Evolutionary conservation across 2,329 filamentous ascomycete genomes (phyloP), one percentile per base, ranked within the genome.

Genomic region (Tolypocladium guangdongense): DNA sequence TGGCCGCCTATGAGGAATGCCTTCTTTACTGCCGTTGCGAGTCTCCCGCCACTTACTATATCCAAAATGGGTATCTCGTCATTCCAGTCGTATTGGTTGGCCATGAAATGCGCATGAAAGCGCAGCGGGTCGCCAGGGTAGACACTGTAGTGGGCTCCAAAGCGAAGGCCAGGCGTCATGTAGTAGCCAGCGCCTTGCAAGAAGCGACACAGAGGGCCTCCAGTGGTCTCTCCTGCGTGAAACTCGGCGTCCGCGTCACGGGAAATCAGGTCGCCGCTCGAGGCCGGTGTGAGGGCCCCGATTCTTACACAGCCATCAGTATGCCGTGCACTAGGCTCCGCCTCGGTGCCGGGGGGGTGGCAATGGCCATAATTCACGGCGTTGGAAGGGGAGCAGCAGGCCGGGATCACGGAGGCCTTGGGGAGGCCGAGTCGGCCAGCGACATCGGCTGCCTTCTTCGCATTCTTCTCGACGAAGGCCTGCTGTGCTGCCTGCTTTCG

Each of bases 21-120:
- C 71, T 99, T 99, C 77, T 99, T 99, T 22, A 97, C 93, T 50
- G 89, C 89, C 2, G 93, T 97, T 0, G 91, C 93, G 57, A 99
- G 70, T 60, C 93, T 79, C 6, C 93, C 93, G 8, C 90, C 90
- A 22, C 84, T 87, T 18, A 97, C 86, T 16, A 99, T 74, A 59
- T 96, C 88, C 60, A 96, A 78, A 63, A 97, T 74, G 38, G 87
- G 80, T 54, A 99, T 86, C 60, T 90, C 83, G 62, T 96, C 82
- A 56, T 96, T 84, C 90, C 90, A 97, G n/a, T 77, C 83, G 61
- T 87, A 82, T 35, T 87, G 83, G n/a, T 86, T 87, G 8, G 86
- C 88, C 62, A 96, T 79, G 67, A 96, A 97, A 68, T 99, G 93
- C 47, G 90, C 93, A 69, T 99, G 93, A 67, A 95, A 99, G 12